Evolutionary conservation across 805 yeast genomes (phyloP).

Genomic region (Metschnikowia reukaufii): DNA sequence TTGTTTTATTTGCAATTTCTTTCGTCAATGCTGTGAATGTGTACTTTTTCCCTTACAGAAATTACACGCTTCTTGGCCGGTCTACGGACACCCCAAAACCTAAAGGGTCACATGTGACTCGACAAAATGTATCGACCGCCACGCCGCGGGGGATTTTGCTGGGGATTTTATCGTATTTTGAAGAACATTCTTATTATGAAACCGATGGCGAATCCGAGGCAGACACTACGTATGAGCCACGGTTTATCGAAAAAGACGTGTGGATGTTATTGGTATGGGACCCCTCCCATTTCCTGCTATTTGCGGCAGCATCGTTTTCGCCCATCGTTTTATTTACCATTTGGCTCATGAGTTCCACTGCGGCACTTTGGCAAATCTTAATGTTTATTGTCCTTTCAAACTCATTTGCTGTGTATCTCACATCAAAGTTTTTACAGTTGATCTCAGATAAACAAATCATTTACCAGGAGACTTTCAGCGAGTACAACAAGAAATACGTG

Average conservation of each 20-base stretch:
- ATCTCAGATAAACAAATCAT: slow-evolving; percentile 60
- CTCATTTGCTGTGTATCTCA: slow-evolving; percentile 36
- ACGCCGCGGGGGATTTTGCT: slow-evolving; percentile 15
- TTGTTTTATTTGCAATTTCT: slow-evolving; percentile 18
- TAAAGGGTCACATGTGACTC: slow-evolving; percentile 26
- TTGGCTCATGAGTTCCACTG: slow-evolving; percentile 28
- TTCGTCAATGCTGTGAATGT: slow-evolving; percentile 19
- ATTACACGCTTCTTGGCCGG: slow-evolving; percentile 35
- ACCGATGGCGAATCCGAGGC: slow-evolving; percentile 23
- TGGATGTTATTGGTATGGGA: slow-evolving; percentile 68
- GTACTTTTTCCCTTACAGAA: slow-evolving; percentile 22
- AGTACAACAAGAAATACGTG: slow-evolving; percentile 62
- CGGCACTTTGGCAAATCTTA: slow-evolving; percentile 33
- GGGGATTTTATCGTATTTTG: slow-evolving; percentile 16
- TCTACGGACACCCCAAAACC: slow-evolving; percentile 22
- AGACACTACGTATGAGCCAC: slow-evolving; percentile 24
- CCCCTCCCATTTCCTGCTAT: slow-evolving; percentile 58
- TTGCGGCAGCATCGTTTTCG: slow-evolving; percentile 53
- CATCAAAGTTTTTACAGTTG: slow-evolving; percentile 46
- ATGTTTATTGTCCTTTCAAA: slow-evolving; percentile 35
- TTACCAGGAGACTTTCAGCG: slow-evolving; percentile 59
- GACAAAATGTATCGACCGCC: slow-evolving; percentile 15
- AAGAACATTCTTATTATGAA: slow-evolving; percentile 18
- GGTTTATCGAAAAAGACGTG: slow-evolving; percentile 31
- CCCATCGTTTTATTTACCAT: slow-evolving; percentile 51